These are phyloP conservation scores for Rhizopus arrhizus DNA, from an alignment of 371 early-diverging fungal genomes.

Conservation along the genomic window DNA sequence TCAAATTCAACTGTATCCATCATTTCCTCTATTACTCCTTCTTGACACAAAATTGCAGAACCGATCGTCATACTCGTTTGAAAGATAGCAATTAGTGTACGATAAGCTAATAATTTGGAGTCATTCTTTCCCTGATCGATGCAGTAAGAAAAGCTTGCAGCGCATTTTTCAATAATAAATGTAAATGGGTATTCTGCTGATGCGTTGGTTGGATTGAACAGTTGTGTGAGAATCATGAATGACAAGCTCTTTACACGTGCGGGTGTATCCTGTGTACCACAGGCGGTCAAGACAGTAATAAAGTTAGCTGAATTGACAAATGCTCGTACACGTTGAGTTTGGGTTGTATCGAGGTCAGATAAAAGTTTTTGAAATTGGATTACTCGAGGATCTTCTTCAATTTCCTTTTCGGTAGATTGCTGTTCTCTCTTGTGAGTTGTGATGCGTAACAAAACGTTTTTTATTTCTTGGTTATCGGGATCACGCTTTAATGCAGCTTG, in stretches of 20 bases:
- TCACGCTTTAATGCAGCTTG: conserved; percentile 42
- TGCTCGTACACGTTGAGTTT: conserved; percentile 15
- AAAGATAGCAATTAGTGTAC: conserved; percentile 64
- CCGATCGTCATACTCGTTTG: conserved; percentile 67
- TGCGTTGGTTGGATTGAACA: conserved; percentile 30
- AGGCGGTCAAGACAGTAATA: conserved; percentile 36
- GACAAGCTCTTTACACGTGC: conserved; percentile 38
- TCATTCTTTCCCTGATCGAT: conserved; percentile 48
- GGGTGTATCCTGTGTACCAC: conserved; percentile 32
- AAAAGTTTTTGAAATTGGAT: conserved; percentile 27
- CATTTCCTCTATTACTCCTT: conserved; percentile 67
- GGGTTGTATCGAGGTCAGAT: conserved; percentile 11
- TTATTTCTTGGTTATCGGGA: conserved; percentile 35
- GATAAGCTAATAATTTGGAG: conserved; percentile 51
- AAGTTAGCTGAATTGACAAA: conserved; percentile 39
- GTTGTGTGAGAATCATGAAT: conserved; percentile 43
- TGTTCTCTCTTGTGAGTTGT: conserved; percentile 1
- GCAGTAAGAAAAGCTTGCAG: conserved; percentile 44
- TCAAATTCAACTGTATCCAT: conserved; percentile 77
- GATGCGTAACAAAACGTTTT: conserved; percentile 29
- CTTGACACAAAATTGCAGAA: conserved; percentile 59
- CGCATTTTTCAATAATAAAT: conserved; percentile 43
- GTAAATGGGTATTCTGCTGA: conserved; percentile 26
- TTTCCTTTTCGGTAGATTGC: not conserved
- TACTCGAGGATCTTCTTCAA: conserved; percentile 16